Base-by-base conservation (phyloP, 306 rosid genomes). In the Quercus parvula region DNA sequence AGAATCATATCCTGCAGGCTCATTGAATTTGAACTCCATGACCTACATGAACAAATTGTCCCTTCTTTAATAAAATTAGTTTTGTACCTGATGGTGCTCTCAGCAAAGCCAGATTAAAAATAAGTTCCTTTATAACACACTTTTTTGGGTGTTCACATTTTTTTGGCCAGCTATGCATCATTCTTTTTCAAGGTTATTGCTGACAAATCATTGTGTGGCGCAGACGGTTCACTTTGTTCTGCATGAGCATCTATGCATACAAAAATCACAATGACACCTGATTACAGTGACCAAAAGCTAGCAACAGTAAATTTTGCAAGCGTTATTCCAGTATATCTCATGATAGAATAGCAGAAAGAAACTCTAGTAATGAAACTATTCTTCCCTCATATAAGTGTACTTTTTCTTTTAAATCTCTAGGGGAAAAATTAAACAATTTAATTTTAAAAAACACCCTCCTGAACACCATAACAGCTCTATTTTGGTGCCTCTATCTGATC, bases 1-100 rank as follows among this genome's bases (percentile, higher is more conserved):
- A 75, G 86, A 79, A 86, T 77, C 80, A 69, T 46, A 74, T 83
- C 77, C 86, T 83, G 52, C 46, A 55, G 49, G 72, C 55, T 57
- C 46, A 49, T 67, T 49, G 67, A 77, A 46, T 31, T 30, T 27
- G 79, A 76, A 63, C 61, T 63, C 54, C 68, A 44, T 55, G 25
- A n/a, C 68, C 49, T 19, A n/a, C 30, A 55, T 56, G 7, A 49
- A 41, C 17, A 49, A 49, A 49, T 49, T 49, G 54, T 49, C 54
- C 72, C 55, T 41, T 35, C 59, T 78, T 25, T 41, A 8, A 2
- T 41, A 8, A 41, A 41, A 41, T 41, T 19, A 14, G 55, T 14
- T 56, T 6, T 69, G 7, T 51, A 69, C 27, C 6, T 6, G 56
- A n/a, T 6, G 66, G 20, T 18, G 12, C 27, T 58, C 13, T 1